Evolutionary conservation across 163 green algal species (phyloP).

Genomic region (Scenedesmus sp.): DNA sequence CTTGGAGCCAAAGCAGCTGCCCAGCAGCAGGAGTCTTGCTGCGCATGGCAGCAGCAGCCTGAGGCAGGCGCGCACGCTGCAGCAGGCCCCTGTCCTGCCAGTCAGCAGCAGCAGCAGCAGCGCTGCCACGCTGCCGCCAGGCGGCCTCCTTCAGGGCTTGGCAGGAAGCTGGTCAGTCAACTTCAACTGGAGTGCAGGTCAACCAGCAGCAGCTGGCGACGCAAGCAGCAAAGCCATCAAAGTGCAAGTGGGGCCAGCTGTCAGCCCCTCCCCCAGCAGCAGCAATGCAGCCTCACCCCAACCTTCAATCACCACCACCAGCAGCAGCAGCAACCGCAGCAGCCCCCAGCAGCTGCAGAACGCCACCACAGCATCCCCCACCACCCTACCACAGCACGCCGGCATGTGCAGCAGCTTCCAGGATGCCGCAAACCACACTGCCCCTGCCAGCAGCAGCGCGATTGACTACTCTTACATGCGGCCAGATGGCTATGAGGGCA

Average conservation of each 20-base stretch:
- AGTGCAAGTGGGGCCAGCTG: background rate
- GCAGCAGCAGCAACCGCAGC: background rate
- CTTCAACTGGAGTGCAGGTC: background rate
- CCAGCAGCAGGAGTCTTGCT: background rate
- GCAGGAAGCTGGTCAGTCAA: background rate
- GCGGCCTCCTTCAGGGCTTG: background rate
- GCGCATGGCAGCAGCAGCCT: background rate
- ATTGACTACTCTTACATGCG: constrained; percentile 27
- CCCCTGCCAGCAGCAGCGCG: background rate
- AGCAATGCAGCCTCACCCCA: background rate
- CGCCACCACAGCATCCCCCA: background rate
- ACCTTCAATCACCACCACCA: background rate
- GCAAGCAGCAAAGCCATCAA: background rate
- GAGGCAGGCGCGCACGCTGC: background rate
- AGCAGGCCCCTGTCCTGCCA: background rate
- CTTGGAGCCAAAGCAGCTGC: background rate
- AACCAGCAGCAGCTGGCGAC: background rate
- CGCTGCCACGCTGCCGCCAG: background rate
- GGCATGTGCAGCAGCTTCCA: background rate
- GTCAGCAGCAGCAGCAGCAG: constrained; percentile 19
- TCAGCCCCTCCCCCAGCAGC: background rate
- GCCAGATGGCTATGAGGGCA: constrained; percentile 17
- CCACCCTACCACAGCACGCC: background rate
- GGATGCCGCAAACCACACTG: background rate
- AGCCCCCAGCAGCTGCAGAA: background rate